These are phyloP conservation scores for Bretschneidera sinensis DNA, from an alignment of 345 rosid genomes.

Conservation along the genomic window DNA sequence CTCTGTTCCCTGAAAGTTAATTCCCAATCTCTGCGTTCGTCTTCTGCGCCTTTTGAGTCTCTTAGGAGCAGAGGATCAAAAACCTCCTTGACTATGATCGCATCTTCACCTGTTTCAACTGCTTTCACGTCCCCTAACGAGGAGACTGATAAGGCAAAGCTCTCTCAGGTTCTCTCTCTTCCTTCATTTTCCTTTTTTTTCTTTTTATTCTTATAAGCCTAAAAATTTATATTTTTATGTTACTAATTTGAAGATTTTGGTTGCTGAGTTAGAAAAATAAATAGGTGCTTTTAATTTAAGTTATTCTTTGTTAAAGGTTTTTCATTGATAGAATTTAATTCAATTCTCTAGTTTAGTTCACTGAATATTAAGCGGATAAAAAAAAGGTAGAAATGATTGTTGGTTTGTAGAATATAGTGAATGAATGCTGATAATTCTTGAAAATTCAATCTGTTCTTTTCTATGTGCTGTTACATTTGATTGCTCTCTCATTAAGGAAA, in stretches of 20 bases:
- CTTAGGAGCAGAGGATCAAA: constrained; percentile 29
- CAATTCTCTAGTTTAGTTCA: not conserved
- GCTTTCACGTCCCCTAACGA: constrained; percentile 31
- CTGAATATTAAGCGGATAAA: not conserved
- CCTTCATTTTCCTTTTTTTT: constrained; percentile 2
- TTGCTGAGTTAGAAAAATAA: no score
- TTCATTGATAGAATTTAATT: not conserved
- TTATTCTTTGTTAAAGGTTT: not conserved
- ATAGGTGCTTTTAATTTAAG: not conserved
- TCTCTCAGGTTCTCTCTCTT: constrained; percentile 55
- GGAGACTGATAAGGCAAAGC: constrained; percentile 60
- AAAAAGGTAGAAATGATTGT: not conserved
- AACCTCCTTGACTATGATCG: constrained; percentile 13
- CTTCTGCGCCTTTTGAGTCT: constrained; percentile 17
- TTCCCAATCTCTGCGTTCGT: constrained; percentile 19
- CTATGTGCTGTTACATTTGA: not conserved
- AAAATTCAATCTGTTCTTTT: not conserved
- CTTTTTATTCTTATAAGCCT: no score
- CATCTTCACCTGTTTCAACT: constrained; percentile 40
- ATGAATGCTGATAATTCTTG: not conserved
- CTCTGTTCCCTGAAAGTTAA: constrained; percentile 14
- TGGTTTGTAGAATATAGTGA: not conserved
- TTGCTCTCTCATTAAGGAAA: not conserved
- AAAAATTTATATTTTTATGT: not conserved
- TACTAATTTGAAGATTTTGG: not conserved